Evolutionary conservation across 2,329 filamentous ascomycete genomes (phyloP).

Genomic region (Diplodia intermedia): DNA sequence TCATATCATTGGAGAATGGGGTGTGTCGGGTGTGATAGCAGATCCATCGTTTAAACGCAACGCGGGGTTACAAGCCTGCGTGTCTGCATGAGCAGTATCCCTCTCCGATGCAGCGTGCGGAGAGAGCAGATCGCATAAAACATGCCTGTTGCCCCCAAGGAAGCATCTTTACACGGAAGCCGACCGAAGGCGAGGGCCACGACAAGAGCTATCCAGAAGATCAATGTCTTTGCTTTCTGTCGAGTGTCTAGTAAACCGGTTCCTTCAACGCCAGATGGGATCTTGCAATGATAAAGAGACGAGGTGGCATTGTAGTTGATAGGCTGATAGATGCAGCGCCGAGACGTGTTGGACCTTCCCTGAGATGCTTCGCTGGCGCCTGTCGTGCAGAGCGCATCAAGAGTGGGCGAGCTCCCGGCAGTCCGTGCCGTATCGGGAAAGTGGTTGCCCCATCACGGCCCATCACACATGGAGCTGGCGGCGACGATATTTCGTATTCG

Average conservation of each 20-base stretch:
- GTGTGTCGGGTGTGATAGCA: background rate
- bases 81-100: background rate
- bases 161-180: background rate
- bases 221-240: background rate
- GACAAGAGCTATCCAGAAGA: background rate
- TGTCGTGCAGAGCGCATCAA: slow-evolving; percentile 9
- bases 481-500: slow-evolving; percentile 9
- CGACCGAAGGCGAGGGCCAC: background rate
- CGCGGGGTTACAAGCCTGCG: background rate
- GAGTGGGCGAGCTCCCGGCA: slow-evolving; percentile 10
- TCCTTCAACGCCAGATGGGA: background rate
- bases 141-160: background rate
- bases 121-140: background rate
- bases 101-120: background rate
- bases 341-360: slow-evolving; percentile 24
- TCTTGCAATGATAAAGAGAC: background rate
- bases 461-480: accelerated
- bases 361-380: background rate
- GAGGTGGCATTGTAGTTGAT: background rate
- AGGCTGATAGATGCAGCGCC: slow-evolving; percentile 17
- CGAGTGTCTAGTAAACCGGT: background rate
- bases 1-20: slow-evolving; percentile 24
- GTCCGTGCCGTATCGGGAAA: background rate
- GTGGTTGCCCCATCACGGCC: background rate
- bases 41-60: slow-evolving; percentile 1